These are phyloP conservation scores for Oryza officinalis DNA, from an alignment of 176 grass and related monocot genomes.

Conservation along the genomic window DNA sequence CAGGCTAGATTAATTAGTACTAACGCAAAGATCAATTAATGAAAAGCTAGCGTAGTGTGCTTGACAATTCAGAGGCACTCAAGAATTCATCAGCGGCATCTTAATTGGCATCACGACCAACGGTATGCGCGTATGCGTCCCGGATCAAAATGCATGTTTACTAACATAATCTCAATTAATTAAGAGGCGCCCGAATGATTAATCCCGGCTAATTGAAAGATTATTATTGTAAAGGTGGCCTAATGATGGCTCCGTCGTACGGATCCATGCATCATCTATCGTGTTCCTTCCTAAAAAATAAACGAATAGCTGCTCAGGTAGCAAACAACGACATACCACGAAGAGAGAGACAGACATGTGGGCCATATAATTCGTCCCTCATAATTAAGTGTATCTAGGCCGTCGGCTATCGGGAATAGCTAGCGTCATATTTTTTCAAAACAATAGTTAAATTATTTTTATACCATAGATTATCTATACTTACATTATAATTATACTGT, in stretches of 20 bases:
- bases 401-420: too few species aligned
- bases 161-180: slow-evolving; percentile 32
- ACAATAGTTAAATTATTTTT: too few species aligned
- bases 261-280: slow-evolving; percentile 45
- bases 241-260: slow-evolving; percentile 54
- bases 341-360: too few species aligned
- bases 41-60: slow-evolving; percentile 17
- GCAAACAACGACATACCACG: too few species aligned
- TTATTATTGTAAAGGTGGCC: slow-evolving; percentile 39
- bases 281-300: background rate
- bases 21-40: background rate
- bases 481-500: too few species aligned
- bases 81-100: slow-evolving; percentile 31
- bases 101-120: slow-evolving; percentile 52
- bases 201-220: slow-evolving; percentile 48
- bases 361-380: too few species aligned
- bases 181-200: slow-evolving; percentile 42
- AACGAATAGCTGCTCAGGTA: background rate
- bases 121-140: background rate
- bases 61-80: slow-evolving; percentile 30
- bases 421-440: too few species aligned
- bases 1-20: background rate
- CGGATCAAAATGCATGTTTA: background rate
- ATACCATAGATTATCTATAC: too few species aligned
- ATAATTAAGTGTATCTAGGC: too few species aligned